phyloP scores from a whole-genome alignment of 2,329 filamentous ascomycete species.

The Metarhizium anisopliae region DNA sequence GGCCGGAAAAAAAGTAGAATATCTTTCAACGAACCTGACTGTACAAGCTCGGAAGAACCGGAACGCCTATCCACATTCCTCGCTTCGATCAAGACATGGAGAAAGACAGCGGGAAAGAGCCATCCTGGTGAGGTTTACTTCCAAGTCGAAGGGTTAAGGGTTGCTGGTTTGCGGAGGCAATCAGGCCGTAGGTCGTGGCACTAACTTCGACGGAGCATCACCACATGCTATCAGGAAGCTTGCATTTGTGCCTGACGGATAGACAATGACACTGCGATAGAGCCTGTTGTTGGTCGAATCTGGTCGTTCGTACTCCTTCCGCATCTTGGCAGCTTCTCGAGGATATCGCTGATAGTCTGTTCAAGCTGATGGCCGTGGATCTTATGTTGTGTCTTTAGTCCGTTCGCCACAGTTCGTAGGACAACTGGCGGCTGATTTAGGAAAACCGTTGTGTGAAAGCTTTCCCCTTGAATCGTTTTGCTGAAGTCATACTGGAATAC shows the following conservation, averaged over 20 bases:
- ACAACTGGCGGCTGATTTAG: slow-evolving; percentile 10
- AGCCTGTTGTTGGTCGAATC: slow-evolving; percentile 4
- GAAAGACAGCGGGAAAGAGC: too few species aligned
- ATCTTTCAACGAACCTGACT: too few species aligned
- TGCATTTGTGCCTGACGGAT: slow-evolving; percentile 6
- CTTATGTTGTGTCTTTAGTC: too few species aligned
- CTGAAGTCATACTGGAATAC: slow-evolving; percentile 18
- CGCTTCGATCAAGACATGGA: too few species aligned
- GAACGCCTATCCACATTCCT: too few species aligned
- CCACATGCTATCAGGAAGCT: slow-evolving; percentile 4
- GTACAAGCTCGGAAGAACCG: too few species aligned
- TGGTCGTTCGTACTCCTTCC: slow-evolving; percentile 8
- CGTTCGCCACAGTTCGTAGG: neutral
- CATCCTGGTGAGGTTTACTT: too few species aligned
- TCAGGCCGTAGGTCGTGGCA: slow-evolving; percentile 7
- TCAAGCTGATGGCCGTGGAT: too few species aligned
- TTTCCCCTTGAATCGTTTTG: slow-evolving; percentile 5
- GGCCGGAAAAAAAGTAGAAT: too few species aligned
- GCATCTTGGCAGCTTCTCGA: slow-evolving; percentile 7
- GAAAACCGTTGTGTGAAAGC: slow-evolving; percentile 6
- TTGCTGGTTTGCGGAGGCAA: slow-evolving; percentile 4
- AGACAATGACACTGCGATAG: slow-evolving; percentile 4
- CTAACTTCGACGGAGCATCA: neutral
- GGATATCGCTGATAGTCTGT: neutral
- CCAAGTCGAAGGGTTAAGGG: too few species aligned